Evolutionary conservation across 768 basidiomycete genomes (phyloP).

Genomic region (Termitomyces sp.): DNA sequence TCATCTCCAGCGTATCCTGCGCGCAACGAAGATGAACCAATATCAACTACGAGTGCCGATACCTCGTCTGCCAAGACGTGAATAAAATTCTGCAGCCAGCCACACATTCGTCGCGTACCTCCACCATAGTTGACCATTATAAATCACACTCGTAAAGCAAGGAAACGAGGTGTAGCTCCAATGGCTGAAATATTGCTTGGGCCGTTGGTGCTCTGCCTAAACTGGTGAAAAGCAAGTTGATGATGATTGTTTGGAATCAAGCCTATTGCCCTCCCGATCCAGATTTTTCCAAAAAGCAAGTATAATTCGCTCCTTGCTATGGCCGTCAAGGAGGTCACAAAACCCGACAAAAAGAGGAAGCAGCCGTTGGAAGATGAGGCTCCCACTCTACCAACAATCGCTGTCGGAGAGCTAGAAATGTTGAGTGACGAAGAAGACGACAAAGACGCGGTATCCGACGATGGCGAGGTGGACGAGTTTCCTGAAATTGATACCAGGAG

Average conservation of each 20-base stretch:
- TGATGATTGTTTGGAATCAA: conserved; percentile 21
- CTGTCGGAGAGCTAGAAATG: conserved; percentile 58
- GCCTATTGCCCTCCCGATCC: conserved; percentile 18
- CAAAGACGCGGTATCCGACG: conserved; percentile 43
- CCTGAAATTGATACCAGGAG: conserved; percentile 60
- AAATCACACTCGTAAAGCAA: not conserved
- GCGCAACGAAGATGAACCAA: conserved; percentile 84
- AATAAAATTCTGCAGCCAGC: not conserved
- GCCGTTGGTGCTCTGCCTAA: not conserved
- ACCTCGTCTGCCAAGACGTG: conserved; percentile 70
- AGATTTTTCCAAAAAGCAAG: conserved; percentile 17
- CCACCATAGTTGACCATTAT: conserved; percentile 87
- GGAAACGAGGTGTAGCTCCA: not conserved
- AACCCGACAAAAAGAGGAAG: conserved; percentile 54
- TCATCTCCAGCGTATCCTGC: conserved; percentile 99
- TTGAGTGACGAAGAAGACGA: conserved; percentile 65
- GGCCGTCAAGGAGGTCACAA: conserved; percentile 25
- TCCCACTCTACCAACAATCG: conserved; percentile 24
- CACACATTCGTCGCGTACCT: conserved; percentile 41
- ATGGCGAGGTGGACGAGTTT: conserved; percentile 65
- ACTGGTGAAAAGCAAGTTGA: conserved; percentile 13
- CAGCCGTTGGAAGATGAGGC: conserved; percentile 36
- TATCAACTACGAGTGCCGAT: conserved; percentile 93
- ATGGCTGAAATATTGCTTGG: not conserved
- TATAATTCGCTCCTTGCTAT: conserved; percentile 23